These are phyloP conservation scores for Kodamaea arcana DNA, from an alignment of 1,139 yeast species.

Conservation along the genomic window DNA sequence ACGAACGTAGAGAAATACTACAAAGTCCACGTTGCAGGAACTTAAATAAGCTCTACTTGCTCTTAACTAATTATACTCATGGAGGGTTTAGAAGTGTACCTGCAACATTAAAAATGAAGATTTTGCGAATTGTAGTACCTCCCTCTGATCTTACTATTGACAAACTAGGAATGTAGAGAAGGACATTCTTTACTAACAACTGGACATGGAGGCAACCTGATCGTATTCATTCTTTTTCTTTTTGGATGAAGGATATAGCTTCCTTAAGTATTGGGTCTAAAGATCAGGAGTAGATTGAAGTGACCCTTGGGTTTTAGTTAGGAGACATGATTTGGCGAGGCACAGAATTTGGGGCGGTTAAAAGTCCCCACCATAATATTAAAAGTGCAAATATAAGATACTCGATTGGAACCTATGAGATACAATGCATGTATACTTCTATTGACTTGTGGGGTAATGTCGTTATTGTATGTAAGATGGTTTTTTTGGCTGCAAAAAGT, in stretches of 20 bases:
- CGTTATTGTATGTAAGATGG: not conserved
- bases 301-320: too few species aligned
- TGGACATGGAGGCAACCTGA: not conserved
- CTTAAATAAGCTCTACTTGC: too few species aligned
- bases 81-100: too few species aligned
- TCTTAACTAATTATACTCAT: not conserved
- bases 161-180: not conserved
- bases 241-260: not conserved
- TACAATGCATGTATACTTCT: not conserved
- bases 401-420: too few species aligned
- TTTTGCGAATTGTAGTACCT: not conserved
- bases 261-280: not conserved
- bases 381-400: too few species aligned
- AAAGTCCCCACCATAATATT: too few species aligned
- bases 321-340: too few species aligned
- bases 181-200: not conserved
- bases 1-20: too few species aligned
- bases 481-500: not conserved
- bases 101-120: too few species aligned
- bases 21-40: too few species aligned
- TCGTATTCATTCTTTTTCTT: not conserved
- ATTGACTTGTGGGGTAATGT: not conserved
- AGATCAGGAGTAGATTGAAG: not conserved
- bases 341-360: too few species aligned
- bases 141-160: not conserved